Conservation (phyloP, 1,284 basidiomycete species). For the Papiliotrema terrestris region DNA sequence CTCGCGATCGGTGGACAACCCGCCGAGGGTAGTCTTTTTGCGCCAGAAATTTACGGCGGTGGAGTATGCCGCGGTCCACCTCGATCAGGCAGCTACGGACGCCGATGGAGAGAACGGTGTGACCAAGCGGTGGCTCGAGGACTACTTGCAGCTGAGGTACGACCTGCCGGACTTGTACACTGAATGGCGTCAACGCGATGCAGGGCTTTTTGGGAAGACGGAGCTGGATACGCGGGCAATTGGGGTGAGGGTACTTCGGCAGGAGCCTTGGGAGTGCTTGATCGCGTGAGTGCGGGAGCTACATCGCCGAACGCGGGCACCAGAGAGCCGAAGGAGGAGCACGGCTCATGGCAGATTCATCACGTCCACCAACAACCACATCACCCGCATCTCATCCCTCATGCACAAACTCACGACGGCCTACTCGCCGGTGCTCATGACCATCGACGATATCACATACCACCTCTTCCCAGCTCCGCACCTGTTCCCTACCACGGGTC, state of each 20-base stretch:
- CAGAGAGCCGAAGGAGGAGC: not conserved
- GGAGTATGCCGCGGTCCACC: slow-evolving; percentile 69
- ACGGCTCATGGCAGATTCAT: slow-evolving; percentile 67
- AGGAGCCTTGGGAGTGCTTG: slow-evolving; percentile 94
- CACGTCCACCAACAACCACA: slow-evolving; percentile 97
- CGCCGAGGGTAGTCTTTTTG: slow-evolving; percentile 69
- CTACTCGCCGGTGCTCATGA: slow-evolving; percentile 62
- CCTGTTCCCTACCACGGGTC: slow-evolving; percentile 59
- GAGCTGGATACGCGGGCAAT: slow-evolving; percentile 55
- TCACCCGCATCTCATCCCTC: slow-evolving; percentile 84
- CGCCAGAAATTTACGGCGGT: slow-evolving; percentile 66
- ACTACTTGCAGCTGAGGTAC: slow-evolving; percentile 77
- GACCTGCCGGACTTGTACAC: slow-evolving; percentile 60
- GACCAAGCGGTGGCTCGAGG: slow-evolving; percentile 72
- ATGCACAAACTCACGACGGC: slow-evolving; percentile 63
- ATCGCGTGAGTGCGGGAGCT: slow-evolving; percentile 64
- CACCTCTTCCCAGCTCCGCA: slow-evolving; percentile 80
- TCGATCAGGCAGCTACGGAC: slow-evolving; percentile 31
- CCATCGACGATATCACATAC: slow-evolving; percentile 53
- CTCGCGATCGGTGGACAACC: slow-evolving; percentile 39
- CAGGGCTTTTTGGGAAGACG: slow-evolving; percentile 64
- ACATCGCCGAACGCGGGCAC: not conserved
- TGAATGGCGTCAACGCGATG: slow-evolving; percentile 70
- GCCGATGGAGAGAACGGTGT: slow-evolving; percentile 54
- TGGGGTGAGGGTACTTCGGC: slow-evolving; percentile 68